Conservation (phyloP, 2,329 filamentous ascomycete species). For the Metarhizium brunneum region DNA sequence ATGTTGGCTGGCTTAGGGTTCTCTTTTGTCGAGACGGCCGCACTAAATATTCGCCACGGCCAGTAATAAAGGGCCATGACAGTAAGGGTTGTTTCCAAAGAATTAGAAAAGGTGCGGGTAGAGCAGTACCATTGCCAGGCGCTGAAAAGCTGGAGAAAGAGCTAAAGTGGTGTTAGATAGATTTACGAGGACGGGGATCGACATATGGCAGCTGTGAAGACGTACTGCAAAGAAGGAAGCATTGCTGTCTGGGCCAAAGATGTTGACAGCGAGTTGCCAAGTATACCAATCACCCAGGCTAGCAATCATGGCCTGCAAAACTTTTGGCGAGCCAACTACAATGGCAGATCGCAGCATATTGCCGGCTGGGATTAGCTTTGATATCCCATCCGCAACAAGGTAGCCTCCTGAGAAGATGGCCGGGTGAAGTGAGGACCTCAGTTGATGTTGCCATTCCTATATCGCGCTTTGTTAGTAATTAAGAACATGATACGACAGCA, state of each 20-base stretch:
- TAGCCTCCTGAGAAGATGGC: slow-evolving; percentile 74
- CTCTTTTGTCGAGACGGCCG: slow-evolving; percentile 28
- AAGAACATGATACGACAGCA: neutral
- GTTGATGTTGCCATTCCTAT: slow-evolving; percentile 84
- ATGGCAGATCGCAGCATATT: slow-evolving; percentile 52
- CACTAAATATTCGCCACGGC: slow-evolving; percentile 68
- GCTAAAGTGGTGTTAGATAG: slow-evolving; percentile 12
- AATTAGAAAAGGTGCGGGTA: slow-evolving; percentile 89
- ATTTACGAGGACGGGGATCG: neutral
- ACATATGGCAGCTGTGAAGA: neutral
- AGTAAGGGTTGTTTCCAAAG: slow-evolving; percentile 82
- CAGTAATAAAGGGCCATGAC: slow-evolving; percentile 69
- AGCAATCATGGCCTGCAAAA: slow-evolving; percentile 68
- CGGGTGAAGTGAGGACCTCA: slow-evolving; percentile 90
- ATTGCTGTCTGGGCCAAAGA: slow-evolving; percentile 59
- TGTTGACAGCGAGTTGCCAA: slow-evolving; percentile 66
- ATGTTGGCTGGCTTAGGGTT: slow-evolving; percentile 23
- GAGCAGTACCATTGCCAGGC: slow-evolving; percentile 97
- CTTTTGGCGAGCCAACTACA: slow-evolving; percentile 63
- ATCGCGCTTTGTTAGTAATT: neutral
- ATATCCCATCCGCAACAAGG: slow-evolving; percentile 46
- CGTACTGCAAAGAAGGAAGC: slow-evolving; percentile 60
- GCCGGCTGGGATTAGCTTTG: slow-evolving; percentile 43
- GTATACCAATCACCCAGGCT: slow-evolving; percentile 77
- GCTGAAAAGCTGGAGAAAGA: slow-evolving; percentile 27